Evolutionary conservation across 2,329 filamentous ascomycete species (phyloP), one percentile per base, ranked within the genome.

Genomic region (Lecanoromycetidae sp.): DNA sequence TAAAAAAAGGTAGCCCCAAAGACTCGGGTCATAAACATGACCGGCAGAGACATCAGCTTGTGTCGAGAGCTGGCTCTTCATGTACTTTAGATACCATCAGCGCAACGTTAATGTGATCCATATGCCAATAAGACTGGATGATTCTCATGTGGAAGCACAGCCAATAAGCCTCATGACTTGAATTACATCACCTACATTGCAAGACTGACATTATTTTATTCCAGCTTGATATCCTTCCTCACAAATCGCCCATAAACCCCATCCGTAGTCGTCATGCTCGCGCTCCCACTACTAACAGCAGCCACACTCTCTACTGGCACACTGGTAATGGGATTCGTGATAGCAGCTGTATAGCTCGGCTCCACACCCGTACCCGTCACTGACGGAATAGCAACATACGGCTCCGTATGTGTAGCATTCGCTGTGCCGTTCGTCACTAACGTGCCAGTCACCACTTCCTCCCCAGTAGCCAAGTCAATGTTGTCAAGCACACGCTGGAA

Each of bases 401-500:
- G 32, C 54, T 73, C 64, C 4, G 69, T 67, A 55, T 71, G 71
- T 3, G 66, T 71, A 32, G 69, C 68, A 40, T 53, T 58, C 12
- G 56, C 46, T 3, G 63, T 57, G 0, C 71, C 71, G 10, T 58
- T 55, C 0, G 70, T 71, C 7, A 57, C 54, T 50, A 68, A 71
- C 8, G 58, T 55, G 3, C 53, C 49, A 33, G 55, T 57, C 42
- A 67, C 53, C 49, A 60, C 57, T 23, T 53, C 52, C 7, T 56
- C 56, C 26, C 80, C 77, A 1, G 72, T 73, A 1, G 76, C 68
- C 25, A 80, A 61, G 37, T 77, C 71, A 51, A 68, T 71, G 7
- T 74, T 74, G 43, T 66, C 64, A 54, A 82, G 65, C 37, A 78
- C 75, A 25, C 80, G 72, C 23, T 75, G 71, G 56, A 82, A 82